These are phyloP conservation scores for Candida krabiensis DNA, from an alignment of 805 yeast genomes.

Conservation along the genomic window DNA sequence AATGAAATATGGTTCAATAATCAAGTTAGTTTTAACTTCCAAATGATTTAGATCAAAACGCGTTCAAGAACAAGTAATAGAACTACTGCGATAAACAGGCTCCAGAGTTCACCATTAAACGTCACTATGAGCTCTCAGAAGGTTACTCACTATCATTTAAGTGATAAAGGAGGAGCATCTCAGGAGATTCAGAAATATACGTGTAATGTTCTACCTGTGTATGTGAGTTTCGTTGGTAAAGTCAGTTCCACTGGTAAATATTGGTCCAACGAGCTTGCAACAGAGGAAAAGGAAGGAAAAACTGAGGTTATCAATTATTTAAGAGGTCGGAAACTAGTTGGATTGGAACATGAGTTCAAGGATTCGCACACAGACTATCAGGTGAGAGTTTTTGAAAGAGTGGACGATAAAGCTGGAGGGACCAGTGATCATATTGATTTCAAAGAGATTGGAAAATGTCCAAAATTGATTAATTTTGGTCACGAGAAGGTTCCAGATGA, in stretches of 20 bases:
- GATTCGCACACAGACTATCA: not conserved
- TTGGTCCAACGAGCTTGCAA: conserved; percentile 13
- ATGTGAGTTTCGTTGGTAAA: conserved; percentile 16
- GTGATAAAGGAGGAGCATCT: too few species aligned
- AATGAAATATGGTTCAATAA: conserved; percentile 14
- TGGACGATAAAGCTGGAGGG: conserved; percentile 7
- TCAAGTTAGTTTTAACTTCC: too few species aligned
- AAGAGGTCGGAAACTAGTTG: conserved; percentile 23
- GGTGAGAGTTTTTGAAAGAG: conserved; percentile 9
- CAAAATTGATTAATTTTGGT: conserved; percentile 17
- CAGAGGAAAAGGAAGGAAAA: conserved; percentile 3
- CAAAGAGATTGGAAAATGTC: conserved; percentile 11
- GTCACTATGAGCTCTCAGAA: too few species aligned
- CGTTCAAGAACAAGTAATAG: too few species aligned
- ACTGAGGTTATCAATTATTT: conserved; percentile 14
- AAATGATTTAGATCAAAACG: too few species aligned
- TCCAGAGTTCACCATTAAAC: too few species aligned
- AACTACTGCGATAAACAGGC: too few species aligned
- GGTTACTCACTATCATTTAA: too few species aligned
- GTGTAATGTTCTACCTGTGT: conserved; percentile 22
- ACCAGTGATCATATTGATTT: conserved; percentile 9
- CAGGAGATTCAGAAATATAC: too few species aligned
- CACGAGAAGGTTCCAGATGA: conserved; percentile 21
- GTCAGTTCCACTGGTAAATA: conserved; percentile 4
- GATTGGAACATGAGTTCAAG: conserved; percentile 10